Percentiles rank a stretch among this genome's conserved stretches.
These are phyloP conservation scores for Fusarium temperatum DNA, from an alignment of 2,329 filamentous ascomycete species.

Conservation along the genomic window DNA sequence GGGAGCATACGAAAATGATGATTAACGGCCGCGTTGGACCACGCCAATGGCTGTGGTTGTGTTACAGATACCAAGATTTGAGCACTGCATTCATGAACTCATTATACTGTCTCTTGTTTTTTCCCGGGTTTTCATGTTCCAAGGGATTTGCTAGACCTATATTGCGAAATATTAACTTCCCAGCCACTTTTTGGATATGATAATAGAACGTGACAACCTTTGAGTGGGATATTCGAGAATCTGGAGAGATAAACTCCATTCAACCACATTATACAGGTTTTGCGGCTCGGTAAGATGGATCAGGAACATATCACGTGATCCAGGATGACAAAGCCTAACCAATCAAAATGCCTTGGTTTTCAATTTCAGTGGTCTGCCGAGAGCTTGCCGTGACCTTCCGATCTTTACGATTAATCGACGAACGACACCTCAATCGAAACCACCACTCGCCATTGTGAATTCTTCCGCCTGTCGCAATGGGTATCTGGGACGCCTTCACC, in stretches of 20 bases:
- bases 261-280: not conserved
- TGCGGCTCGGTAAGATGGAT: conserved; percentile 9
- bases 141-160: conserved; percentile 20
- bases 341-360: conserved; percentile 59
- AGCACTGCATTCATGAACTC: conserved; percentile 33
- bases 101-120: conserved; percentile 28
- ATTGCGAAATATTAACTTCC: not conserved
- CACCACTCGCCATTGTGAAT: conserved; percentile 55
- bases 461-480: conserved; percentile 61
- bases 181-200: not conserved
- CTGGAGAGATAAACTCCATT: not conserved
- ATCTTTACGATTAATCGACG: conserved; percentile 49
- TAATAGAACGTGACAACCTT: not conserved
- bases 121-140: conserved; percentile 7
- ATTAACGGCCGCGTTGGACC: conserved; percentile 36
- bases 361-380: conserved; percentile 51
- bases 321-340: conserved; percentile 41
- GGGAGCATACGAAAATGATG: conserved; percentile 48
- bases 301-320: not conserved
- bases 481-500: conserved; percentile 71
- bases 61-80: conserved; percentile 37
- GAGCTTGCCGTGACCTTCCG: conserved; percentile 46
- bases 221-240: not conserved
- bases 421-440: conserved; percentile 48
- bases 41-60: conserved; percentile 29